phyloP scores from a whole-genome alignment of 768 basidiomycete genomes.

The Epithele typhae region DNA sequence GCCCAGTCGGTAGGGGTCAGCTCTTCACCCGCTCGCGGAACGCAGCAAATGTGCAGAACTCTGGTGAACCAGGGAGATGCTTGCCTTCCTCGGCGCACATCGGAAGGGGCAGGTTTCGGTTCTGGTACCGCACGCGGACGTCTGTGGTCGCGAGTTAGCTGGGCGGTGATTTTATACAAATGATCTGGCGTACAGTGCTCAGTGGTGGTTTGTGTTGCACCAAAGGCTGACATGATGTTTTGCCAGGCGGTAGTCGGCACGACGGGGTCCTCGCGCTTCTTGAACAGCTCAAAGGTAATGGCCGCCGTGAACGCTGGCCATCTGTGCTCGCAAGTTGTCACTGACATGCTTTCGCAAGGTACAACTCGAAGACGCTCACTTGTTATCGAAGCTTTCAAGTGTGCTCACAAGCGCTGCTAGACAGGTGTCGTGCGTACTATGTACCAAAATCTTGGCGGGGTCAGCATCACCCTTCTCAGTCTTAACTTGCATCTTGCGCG shows the following conservation, averaged over 20 bases:
- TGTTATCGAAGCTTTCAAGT: conserved; percentile 69
- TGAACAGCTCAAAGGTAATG: conserved; percentile 71
- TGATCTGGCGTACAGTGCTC: conserved; percentile 39
- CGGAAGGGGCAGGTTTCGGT: conserved; percentile 57
- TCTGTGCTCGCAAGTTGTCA: conserved; percentile 28
- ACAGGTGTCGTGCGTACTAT: conserved; percentile 70
- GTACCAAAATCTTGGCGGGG: conserved; percentile 60
- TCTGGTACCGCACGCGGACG: conserved; percentile 76
- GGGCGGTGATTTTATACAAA: background rate
- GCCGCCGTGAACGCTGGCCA: conserved; percentile 78
- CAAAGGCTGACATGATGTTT: conserved; percentile 37
- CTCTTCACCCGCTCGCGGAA: conserved; percentile 60
- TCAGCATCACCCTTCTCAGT: conserved; percentile 39
- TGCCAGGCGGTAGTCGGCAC: conserved; percentile 27
- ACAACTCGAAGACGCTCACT: too few relatives aligned
- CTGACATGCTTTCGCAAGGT: background rate
- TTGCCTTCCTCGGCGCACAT: conserved; percentile 61
- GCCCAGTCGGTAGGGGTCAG: conserved; percentile 66
- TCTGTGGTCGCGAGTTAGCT: conserved; percentile 14
- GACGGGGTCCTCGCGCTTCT: conserved; percentile 10
- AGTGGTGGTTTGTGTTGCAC: conserved; percentile 19
- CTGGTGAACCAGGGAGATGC: conserved; percentile 65
- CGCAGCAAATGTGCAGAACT: conserved; percentile 66
- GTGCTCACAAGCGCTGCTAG: conserved; percentile 61
- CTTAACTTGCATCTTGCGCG: conserved; percentile 60